These are phyloP conservation scores for Musa troglodytarum DNA, from an alignment of 176 grass and related monocot species.

Conservation along the genomic window DNA sequence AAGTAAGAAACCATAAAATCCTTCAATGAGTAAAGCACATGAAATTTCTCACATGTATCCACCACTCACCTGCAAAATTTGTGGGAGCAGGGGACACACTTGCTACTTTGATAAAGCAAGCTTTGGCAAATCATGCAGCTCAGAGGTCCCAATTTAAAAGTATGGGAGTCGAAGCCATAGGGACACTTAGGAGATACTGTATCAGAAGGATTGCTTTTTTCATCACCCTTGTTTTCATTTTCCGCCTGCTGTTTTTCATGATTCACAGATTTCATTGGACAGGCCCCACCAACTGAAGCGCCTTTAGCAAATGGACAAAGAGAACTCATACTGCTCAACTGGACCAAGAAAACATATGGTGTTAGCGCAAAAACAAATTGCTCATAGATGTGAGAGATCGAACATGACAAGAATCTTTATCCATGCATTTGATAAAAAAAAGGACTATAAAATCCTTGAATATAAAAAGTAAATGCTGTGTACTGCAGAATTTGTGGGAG, in stretches of 20 bases:
- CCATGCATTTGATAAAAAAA: no score
- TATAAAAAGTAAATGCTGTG: not conserved
- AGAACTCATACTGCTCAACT: slow-evolving; percentile 39
- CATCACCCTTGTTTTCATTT: slow-evolving; percentile 6
- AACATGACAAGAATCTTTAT: not conserved
- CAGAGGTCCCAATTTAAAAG: slow-evolving; percentile 82
- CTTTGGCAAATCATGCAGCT: slow-evolving; percentile 95
- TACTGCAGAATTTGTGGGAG: not conserved
- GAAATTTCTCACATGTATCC: not conserved
- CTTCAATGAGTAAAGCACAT: not conserved
- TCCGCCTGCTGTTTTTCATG: slow-evolving; percentile 19
- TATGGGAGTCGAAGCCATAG: slow-evolving; percentile 84
- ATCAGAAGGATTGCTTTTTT: slow-evolving; percentile 27
- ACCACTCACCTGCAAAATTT: slow-evolving; percentile 85
- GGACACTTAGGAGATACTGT: slow-evolving; percentile 71
- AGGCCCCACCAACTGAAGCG: slow-evolving; percentile 13
- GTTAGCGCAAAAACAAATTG: not conserved
- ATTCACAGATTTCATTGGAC: slow-evolving; percentile 47
- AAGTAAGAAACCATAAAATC: slow-evolving; percentile 8
- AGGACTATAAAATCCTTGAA: not conserved
- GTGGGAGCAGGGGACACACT: slow-evolving; percentile 69
- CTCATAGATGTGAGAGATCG: not conserved
- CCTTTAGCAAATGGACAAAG: slow-evolving; percentile 48
- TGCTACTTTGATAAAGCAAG: slow-evolving; percentile 66
- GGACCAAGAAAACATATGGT: slow-evolving; percentile 1